Percentiles rank a stretch among this genome's conserved stretches.
phyloP scores from a whole-genome alignment of 257 asterid species.

The Solanum corneliomulleri region DNA sequence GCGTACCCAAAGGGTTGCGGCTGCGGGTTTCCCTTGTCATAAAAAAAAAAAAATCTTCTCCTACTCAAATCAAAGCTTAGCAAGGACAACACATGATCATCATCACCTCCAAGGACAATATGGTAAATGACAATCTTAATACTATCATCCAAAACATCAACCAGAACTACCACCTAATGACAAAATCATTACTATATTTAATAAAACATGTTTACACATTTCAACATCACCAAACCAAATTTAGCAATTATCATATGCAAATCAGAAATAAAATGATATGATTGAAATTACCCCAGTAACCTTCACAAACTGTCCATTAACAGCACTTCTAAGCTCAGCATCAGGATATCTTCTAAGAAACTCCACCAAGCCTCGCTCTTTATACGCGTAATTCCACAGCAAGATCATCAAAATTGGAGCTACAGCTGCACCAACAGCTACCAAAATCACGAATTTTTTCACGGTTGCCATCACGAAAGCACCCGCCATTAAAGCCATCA shows the following conservation, averaged over 20 bases:
- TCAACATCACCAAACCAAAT: neutral
- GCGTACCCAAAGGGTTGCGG: too few relatives aligned
- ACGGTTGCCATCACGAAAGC: conserved; percentile 71
- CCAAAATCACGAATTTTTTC: conserved; percentile 53
- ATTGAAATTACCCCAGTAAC: conserved; percentile 64
- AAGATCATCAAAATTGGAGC: conserved; percentile 26
- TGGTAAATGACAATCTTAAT: neutral
- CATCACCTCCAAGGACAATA: neutral
- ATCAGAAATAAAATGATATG: neutral
- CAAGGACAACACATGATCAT: neutral
- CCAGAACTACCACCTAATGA: neutral
- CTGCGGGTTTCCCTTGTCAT: too few relatives aligned
- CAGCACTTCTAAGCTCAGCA: conserved; percentile 74
- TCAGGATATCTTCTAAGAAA: conserved; percentile 41
- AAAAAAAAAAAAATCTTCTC: neutral
- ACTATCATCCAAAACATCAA: neutral
- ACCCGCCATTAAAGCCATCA: conserved; percentile 86
- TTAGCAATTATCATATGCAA: neutral
- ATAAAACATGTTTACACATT: neutral
- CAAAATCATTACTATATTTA: neutral
- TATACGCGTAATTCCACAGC: conserved; percentile 55
- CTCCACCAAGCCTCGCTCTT: conserved; percentile 38
- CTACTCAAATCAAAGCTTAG: neutral
- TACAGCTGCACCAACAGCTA: conserved; percentile 42
- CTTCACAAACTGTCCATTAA: conserved; percentile 80